Percentiles rank a stretch among this genome's conserved stretches.
These are phyloP conservation scores for Flueggea neowawraea DNA, from an alignment of 441 rosid genomes.

Conservation along the genomic window DNA sequence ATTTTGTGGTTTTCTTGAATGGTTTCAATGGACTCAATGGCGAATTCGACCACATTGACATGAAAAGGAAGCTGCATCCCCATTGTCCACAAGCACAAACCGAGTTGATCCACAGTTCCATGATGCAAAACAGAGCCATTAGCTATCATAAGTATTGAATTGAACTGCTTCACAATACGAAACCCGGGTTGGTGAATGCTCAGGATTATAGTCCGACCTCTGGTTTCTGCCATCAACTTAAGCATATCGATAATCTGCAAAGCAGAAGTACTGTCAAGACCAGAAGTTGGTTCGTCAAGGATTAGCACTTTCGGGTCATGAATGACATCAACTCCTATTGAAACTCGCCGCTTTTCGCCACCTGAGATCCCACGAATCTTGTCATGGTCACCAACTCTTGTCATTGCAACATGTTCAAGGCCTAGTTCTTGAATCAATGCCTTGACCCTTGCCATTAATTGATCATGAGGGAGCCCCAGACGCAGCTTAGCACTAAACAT, in stretches of 20 bases:
- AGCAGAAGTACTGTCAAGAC: slow-evolving; percentile 88
- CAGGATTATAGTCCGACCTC: slow-evolving; percentile 67
- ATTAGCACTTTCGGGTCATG: slow-evolving; percentile 87
- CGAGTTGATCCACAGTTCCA: slow-evolving; percentile 76
- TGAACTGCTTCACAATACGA: slow-evolving; percentile 80
- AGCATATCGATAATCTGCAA: slow-evolving; percentile 81
- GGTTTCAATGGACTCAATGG: slow-evolving; percentile 73
- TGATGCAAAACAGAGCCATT: slow-evolving; percentile 78
- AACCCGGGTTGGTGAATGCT: slow-evolving; percentile 95
- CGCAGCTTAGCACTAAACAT: slow-evolving; percentile 84
- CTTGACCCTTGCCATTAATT: slow-evolving; percentile 54
- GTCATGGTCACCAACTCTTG: slow-evolving; percentile 75
- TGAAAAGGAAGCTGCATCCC: slow-evolving; percentile 68
- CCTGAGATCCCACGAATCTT: slow-evolving; percentile 87
- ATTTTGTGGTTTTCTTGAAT: slow-evolving; percentile 30
- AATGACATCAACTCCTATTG: slow-evolving; percentile 86
- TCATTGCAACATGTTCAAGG: slow-evolving; percentile 55
- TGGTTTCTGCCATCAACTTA: slow-evolving; percentile 80
- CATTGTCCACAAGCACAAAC: slow-evolving; percentile 29
- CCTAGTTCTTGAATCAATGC: slow-evolving; percentile 75
- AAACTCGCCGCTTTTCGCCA: slow-evolving; percentile 92
- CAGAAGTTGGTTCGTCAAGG: slow-evolving; percentile 98
- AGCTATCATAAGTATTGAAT: slow-evolving; percentile 69
- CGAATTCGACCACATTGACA: slow-evolving; percentile 72
- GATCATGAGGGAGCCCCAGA: slow-evolving; percentile 47